Conservation (phyloP, 768 basidiomycete species). For the Asterophora parasitica region DNA sequence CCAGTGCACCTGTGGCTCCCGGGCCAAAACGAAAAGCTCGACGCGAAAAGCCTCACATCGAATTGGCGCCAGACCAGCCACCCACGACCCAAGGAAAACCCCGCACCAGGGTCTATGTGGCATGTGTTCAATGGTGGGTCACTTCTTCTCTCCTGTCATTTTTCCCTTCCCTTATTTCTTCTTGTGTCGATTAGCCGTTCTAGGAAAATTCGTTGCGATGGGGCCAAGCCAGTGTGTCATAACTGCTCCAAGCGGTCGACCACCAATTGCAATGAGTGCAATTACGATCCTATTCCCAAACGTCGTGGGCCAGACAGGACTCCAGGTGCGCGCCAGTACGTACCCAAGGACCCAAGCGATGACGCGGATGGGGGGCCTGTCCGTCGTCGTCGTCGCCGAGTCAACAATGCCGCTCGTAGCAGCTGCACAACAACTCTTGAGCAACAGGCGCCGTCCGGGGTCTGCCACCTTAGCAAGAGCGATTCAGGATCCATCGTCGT, state of each 20-base stretch:
- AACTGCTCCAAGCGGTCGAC: slow-evolving; percentile 62
- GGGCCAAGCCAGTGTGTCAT: slow-evolving; percentile 70
- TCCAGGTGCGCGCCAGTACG: slow-evolving; percentile 74
- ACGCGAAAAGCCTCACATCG: slow-evolving; percentile 55
- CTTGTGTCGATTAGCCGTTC: slow-evolving; percentile 46
- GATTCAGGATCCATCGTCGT: slow-evolving; percentile 5
- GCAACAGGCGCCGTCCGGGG: neutral
- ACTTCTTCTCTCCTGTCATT: neutral
- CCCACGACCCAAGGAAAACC: slow-evolving; percentile 79
- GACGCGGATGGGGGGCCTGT: slow-evolving; percentile 27
- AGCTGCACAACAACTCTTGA: slow-evolving; percentile 11
- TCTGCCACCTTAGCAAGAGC: slow-evolving; percentile 1
- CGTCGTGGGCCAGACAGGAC: slow-evolving; percentile 77
- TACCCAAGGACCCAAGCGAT: slow-evolving; percentile 35
- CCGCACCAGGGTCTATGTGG: slow-evolving; percentile 71
- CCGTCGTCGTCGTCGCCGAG: slow-evolving; percentile 33
- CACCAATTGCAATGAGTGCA: slow-evolving; percentile 43
- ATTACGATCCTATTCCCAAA: slow-evolving; percentile 68
- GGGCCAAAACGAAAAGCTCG: slow-evolving; percentile 37
- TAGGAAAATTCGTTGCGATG: slow-evolving; percentile 80
- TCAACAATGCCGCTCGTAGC: slow-evolving; percentile 11
- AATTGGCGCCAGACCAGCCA: slow-evolving; percentile 71
- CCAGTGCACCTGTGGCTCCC: slow-evolving; percentile 1
- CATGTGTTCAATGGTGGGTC: slow-evolving; percentile 71
- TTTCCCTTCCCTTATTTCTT: slow-evolving; percentile 8